Evolutionary conservation across 2,329 filamentous ascomycete genomes (phyloP).

Genomic region (Parascedosporium putredinis): DNA sequence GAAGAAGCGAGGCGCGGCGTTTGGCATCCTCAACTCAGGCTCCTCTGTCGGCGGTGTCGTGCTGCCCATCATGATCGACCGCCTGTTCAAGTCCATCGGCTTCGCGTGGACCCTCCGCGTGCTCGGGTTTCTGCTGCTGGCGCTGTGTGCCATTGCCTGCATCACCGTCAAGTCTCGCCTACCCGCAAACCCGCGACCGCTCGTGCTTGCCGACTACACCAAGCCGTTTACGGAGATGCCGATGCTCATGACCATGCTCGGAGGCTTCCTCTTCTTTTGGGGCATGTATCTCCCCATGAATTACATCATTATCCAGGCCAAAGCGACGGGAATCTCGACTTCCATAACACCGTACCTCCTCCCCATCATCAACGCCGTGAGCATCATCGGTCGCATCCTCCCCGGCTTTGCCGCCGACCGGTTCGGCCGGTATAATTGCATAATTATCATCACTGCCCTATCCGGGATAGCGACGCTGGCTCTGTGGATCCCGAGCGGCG

Average conservation of each 20-base stretch:
- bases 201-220: slow-evolving; percentile 36
- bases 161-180: slow-evolving; percentile 28
- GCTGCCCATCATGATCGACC: slow-evolving; percentile 50
- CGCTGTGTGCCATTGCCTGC: slow-evolving; percentile 23
- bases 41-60: slow-evolving; percentile 44
- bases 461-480: slow-evolving; percentile 33
- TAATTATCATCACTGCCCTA: slow-evolving; percentile 40
- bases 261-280: slow-evolving; percentile 44
- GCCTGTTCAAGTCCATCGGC: slow-evolving; percentile 36
- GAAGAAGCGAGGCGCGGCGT: slow-evolving; percentile 38
- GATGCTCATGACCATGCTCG: slow-evolving; percentile 33
- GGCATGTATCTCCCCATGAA: slow-evolving; percentile 45
- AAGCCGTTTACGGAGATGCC: slow-evolving; percentile 33
- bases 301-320: slow-evolving; percentile 39
- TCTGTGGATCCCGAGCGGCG: slow-evolving; percentile 38
- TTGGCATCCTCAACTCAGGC: slow-evolving; percentile 43
- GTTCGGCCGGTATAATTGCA: slow-evolving; percentile 35
- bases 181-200: slow-evolving; percentile 32
- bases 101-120: slow-evolving; percentile 39
- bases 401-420: slow-evolving; percentile 38
- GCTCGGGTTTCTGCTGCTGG: slow-evolving; percentile 35
- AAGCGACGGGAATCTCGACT: slow-evolving; percentile 29
- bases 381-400: slow-evolving; percentile 41
- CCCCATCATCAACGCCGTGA: slow-evolving; percentile 47
- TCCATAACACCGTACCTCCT: slow-evolving; percentile 34